phyloP scores from a whole-genome alignment of 75 land plant species.

The Cunninghamia lanceolata region DNA sequence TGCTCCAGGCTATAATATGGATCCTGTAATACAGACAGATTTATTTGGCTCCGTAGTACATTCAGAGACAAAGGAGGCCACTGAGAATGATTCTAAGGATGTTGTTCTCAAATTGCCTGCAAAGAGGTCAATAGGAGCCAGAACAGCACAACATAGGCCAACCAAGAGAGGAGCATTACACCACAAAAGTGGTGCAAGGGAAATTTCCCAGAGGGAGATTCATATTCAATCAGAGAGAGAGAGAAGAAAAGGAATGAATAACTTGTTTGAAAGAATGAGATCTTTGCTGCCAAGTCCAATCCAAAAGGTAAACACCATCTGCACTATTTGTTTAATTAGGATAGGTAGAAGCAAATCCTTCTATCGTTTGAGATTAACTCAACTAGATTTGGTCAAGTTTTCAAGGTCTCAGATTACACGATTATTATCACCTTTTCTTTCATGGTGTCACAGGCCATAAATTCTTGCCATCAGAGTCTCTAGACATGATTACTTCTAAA shows the following conservation, averaged over 20 bases:
- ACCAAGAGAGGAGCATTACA: slow-evolving; percentile 1
- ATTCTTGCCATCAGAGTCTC: background rate
- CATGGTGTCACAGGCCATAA: background rate
- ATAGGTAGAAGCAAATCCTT: background rate
- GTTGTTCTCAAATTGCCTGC: background rate
- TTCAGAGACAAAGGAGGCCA: background rate
- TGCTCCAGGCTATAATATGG: background rate
- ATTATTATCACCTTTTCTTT: background rate
- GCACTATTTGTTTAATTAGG: background rate
- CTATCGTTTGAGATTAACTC: background rate
- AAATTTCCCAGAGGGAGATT: slow-evolving; percentile 34
- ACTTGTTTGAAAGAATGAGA: slow-evolving; percentile 34
- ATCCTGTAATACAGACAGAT: background rate
- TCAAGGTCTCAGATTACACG: background rate
- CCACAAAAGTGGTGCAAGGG: slow-evolving; percentile 12
- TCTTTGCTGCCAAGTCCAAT: slow-evolving; percentile 27
- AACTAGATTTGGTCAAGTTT: background rate
- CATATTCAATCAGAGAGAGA: slow-evolving; percentile 44
- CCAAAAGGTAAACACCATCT: slow-evolving; percentile 11
- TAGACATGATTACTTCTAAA: background rate
- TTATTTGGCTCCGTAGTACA: background rate
- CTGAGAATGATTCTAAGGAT: background rate
- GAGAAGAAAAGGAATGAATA: slow-evolving; percentile 43
- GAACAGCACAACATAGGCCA: slow-evolving; percentile 6
- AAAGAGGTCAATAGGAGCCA: background rate